Percentiles rank a stretch among this genome's conserved stretches.
Evolutionary conservation across 2,329 filamentous ascomycete genomes (phyloP).

Genomic region (Cladosporium oxysporum): DNA sequence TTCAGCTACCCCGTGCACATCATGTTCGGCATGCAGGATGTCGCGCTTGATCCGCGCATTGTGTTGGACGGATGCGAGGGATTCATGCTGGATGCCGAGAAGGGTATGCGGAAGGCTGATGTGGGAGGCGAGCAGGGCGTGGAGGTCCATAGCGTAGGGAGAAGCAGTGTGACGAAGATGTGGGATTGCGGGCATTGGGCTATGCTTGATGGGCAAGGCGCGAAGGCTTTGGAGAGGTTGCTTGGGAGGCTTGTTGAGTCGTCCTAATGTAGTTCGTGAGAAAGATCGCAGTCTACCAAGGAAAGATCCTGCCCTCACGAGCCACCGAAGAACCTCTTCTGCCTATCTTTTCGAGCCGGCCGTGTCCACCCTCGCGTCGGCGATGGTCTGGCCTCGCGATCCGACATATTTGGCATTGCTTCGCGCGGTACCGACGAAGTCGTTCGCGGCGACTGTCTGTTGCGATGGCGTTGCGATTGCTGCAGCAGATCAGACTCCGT

Average conservation of each 20-base stretch:
- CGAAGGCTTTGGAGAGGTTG: slow-evolving; percentile 44
- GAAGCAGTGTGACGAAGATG: slow-evolving; percentile 54
- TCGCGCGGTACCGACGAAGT: neutral
- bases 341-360: neutral
- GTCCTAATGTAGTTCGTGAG: neutral
- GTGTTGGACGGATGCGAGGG: slow-evolving; percentile 55
- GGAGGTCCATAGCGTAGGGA: neutral
- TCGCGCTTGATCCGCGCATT: slow-evolving; percentile 52
- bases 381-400: neutral
- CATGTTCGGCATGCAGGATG: slow-evolving; percentile 55
- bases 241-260: neutral
- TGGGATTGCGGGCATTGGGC: slow-evolving; percentile 57
- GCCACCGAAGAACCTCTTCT: neutral
- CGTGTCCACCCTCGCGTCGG: neutral
- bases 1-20: slow-evolving; percentile 56
- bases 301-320: neutral
- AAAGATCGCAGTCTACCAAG: neutral
- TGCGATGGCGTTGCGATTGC: neutral
- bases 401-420: neutral
- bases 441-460: neutral
- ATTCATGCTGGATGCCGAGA: slow-evolving; percentile 33
- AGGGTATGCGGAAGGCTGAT: neutral
- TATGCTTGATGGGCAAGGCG: slow-evolving; percentile 49
- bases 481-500: neutral
- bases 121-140: neutral